These are phyloP conservation scores for Boletus fagicola DNA, from an alignment of 768 basidiomycete species.

Conservation along the genomic window DNA sequence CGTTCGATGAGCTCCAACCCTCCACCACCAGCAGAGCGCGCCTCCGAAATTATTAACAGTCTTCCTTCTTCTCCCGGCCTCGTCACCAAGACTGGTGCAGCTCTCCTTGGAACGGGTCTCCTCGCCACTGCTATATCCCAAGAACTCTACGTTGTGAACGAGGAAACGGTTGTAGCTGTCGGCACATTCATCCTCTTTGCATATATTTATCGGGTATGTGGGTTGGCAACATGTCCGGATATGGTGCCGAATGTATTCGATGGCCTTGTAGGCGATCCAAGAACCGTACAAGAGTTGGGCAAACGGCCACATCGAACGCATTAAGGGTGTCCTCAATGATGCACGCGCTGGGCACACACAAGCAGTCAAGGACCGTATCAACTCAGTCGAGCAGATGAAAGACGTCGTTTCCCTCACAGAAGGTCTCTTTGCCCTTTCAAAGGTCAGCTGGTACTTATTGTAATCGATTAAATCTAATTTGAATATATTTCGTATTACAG, in stretches of 20 bases:
- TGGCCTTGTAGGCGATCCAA: slow-evolving; percentile 55
- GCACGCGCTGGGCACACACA: slow-evolving; percentile 89
- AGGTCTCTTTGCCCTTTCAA: slow-evolving; percentile 87
- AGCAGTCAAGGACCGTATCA: slow-evolving; percentile 91
- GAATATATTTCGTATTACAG: slow-evolving; percentile 35
- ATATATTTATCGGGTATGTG: slow-evolving; percentile 74
- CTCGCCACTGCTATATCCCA: slow-evolving; percentile 92
- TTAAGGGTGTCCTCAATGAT: slow-evolving; percentile 75
- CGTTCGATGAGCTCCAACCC: slow-evolving; percentile 66
- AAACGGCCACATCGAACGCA: slow-evolving; percentile 78
- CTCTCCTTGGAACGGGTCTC: slow-evolving; percentile 86
- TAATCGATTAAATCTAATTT: background rate
- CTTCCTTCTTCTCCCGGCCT: slow-evolving; percentile 81
- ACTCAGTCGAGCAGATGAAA: slow-evolving; percentile 89
- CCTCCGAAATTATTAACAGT: slow-evolving; percentile 86
- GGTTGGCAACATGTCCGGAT: background rate
- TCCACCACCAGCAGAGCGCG: slow-evolving; percentile 80
- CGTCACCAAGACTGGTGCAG: slow-evolving; percentile 92
- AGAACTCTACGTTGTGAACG: slow-evolving; percentile 96
- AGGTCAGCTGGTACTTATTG: slow-evolving; percentile 46
- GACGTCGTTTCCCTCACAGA: slow-evolving; percentile 92
- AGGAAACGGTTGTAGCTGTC: slow-evolving; percentile 87
- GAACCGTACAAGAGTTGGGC: slow-evolving; percentile 95
- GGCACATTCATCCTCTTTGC: slow-evolving; percentile 82
- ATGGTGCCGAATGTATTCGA: slow-evolving; percentile 13